phyloP scores from a whole-genome alignment of 768 basidiomycete genomes.

The Mycena belliarum region DNA sequence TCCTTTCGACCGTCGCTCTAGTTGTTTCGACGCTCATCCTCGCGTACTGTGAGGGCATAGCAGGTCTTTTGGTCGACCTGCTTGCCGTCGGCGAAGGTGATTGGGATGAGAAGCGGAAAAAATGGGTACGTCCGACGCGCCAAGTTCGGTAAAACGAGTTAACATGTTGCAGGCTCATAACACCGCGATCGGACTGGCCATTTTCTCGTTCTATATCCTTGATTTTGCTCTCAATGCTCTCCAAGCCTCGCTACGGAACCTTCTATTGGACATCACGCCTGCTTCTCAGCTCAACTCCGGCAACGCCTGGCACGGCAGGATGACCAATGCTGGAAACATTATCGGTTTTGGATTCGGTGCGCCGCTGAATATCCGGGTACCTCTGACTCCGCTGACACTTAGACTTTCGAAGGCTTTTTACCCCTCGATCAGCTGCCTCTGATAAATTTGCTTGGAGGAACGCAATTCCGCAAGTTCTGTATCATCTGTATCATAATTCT shows the following conservation, averaged over 20 bases:
- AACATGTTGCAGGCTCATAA: slow-evolving; percentile 50
- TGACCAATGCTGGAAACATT: slow-evolving; percentile 97
- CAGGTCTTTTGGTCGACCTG: slow-evolving; percentile 74
- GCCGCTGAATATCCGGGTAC: slow-evolving; percentile 21
- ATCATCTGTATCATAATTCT: slow-evolving; percentile 81
- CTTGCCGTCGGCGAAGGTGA: slow-evolving; percentile 76
- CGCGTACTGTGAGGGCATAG: slow-evolving; percentile 79
- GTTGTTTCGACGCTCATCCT: slow-evolving; percentile 75
- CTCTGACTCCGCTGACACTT: slow-evolving; percentile 12
- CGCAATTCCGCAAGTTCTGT: slow-evolving; percentile 96
- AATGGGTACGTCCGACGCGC: slow-evolving; percentile 45
- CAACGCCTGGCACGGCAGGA: slow-evolving; percentile 97
- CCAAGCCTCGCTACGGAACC: slow-evolving; percentile 89
- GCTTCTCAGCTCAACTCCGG: slow-evolving; percentile 87
- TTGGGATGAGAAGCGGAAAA: slow-evolving; percentile 78
- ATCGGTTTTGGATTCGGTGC: slow-evolving; percentile 89
- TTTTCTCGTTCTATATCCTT: slow-evolving; percentile 88
- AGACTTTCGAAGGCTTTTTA: slow-evolving; percentile 63
- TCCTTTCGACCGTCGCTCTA: slow-evolving; percentile 82
- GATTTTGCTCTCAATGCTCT: slow-evolving; percentile 98
- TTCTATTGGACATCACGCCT: slow-evolving; percentile 90
- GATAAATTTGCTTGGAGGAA: slow-evolving; percentile 80
- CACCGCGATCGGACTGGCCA: slow-evolving; percentile 81
- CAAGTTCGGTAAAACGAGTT: neutral
- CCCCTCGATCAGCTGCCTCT: slow-evolving; percentile 82